Evolutionary conservation across 805 yeast genomes (phyloP).

Genomic region (Yarrowia hollandica): DNA sequence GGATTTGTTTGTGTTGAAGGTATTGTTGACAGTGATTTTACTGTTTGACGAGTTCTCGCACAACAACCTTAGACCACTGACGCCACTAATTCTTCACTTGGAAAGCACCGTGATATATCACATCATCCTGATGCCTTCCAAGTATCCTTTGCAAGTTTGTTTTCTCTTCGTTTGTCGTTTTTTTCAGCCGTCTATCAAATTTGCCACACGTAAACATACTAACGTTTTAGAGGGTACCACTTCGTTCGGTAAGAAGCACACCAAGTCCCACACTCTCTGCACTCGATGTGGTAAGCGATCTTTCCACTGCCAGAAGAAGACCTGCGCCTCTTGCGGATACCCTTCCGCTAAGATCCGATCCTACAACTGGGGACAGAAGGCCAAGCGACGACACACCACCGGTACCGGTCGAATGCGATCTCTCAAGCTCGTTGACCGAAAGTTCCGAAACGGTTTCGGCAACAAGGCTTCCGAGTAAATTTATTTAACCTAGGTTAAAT

Average conservation of each 20-base stretch:
- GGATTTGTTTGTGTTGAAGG: too few species aligned
- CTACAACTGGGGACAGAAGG: constrained; percentile 98
- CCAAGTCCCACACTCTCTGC: constrained; percentile 99
- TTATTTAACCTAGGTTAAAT: constrained; percentile 18
- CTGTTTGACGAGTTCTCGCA: too few species aligned
- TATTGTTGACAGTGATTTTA: too few species aligned
- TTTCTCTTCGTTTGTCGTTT: neutral
- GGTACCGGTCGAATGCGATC: constrained; percentile 99
- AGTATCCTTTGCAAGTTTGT: too few species aligned
- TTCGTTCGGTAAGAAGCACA: constrained; percentile 99
- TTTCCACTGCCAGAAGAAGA: constrained; percentile 98
- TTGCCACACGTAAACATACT: too few species aligned
- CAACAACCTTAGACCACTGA: too few species aligned
- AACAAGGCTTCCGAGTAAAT: constrained; percentile 52
- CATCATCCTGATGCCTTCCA: too few species aligned
- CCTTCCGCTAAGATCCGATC: constrained; percentile 97
- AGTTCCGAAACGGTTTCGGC: constrained; percentile 99
- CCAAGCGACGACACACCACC: constrained; percentile 99
- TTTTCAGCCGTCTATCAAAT: too few species aligned
- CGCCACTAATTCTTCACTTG: too few species aligned
- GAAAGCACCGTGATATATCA: too few species aligned
- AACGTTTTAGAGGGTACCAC: constrained; percentile 84
- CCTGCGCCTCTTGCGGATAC: constrained; percentile 98
- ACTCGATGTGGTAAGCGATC: constrained; percentile 96
- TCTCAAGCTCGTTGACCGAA: constrained; percentile 95